A percentile compares a stretch with the other conserved stretches of the same genome.
Conservation (phyloP, 257 asterid species). For the Datura wrightii region DNA sequence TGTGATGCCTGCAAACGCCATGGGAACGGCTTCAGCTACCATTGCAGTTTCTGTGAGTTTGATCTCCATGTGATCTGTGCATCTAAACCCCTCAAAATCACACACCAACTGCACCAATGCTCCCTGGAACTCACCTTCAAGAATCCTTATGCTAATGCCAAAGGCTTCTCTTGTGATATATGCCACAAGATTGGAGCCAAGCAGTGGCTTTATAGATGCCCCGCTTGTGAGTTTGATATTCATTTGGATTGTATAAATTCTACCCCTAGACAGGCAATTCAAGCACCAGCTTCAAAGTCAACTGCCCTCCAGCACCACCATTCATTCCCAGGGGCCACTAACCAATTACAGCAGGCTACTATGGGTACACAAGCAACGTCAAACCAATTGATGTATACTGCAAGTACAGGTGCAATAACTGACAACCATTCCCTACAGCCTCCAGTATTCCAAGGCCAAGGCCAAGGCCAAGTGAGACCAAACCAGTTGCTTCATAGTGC, state of each 20-base stretch:
- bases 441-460: not conserved
- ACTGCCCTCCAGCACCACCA: conserved; percentile 38
- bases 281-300: conserved; percentile 2
- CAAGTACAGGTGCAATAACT: conserved; percentile 20
- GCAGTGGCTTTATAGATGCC: conserved; percentile 75
- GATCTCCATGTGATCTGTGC: conserved; percentile 72
- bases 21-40: conserved; percentile 66
- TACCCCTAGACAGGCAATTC: not conserved
- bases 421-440: not conserved
- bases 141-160: conserved; percentile 46
- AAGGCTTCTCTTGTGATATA: conserved; percentile 64
- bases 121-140: conserved; percentile 54
- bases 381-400: not conserved
- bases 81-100: conserved; percentile 48
- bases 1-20: conserved; percentile 63
- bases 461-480: not conserved
- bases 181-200: conserved; percentile 51
- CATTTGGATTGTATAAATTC: conserved; percentile 55
- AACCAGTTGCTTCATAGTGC: conserved; percentile 2
- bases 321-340: conserved; percentile 34
- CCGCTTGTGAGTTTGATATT: conserved; percentile 55
- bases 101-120: conserved; percentile 55
- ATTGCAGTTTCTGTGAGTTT: conserved; percentile 56
- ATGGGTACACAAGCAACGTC: conserved; percentile 21
- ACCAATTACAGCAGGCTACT: conserved; percentile 35